A percentile compares a stretch with the other conserved stretches of the same genome.
These are phyloP conservation scores for Alternaria sp. DNA, from an alignment of 2,329 filamentous ascomycete species.

Conservation along the genomic window DNA sequence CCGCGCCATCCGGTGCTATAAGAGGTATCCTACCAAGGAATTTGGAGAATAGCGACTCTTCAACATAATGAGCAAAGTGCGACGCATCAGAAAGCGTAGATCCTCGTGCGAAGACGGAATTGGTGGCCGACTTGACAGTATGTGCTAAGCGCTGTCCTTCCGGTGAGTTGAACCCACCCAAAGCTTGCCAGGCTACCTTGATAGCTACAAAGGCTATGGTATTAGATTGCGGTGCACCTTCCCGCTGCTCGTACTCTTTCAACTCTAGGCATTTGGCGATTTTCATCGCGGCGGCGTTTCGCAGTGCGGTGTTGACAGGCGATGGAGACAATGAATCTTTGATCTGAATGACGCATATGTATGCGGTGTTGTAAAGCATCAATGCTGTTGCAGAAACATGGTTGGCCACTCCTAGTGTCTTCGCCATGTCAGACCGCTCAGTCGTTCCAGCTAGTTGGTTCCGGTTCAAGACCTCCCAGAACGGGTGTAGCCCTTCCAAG, in stretches of 20 bases:
- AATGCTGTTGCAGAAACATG: conserved; percentile 28
- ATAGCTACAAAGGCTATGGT: conserved; percentile 34
- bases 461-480: conserved; percentile 24
- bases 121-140: conserved; percentile 13
- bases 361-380: conserved; percentile 34
- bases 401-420: conserved; percentile 24
- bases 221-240: conserved; percentile 20
- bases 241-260: conserved; percentile 19
- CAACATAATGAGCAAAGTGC: neutral
- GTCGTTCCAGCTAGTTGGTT: conserved; percentile 4
- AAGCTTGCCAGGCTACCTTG: conserved; percentile 33
- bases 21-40: neutral
- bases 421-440: conserved; percentile 7
- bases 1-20: neutral
- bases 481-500: conserved; percentile 15
- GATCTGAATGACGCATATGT: conserved; percentile 29
- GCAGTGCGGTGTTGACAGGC: conserved; percentile 13
- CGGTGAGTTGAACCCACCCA: conserved; percentile 30
- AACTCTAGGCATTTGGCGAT: conserved; percentile 30
- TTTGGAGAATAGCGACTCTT: neutral
- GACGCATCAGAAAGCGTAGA: neutral
- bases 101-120: conserved; percentile 13
- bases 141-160: conserved; percentile 28
- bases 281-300: conserved; percentile 24
- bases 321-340: conserved; percentile 25